Base-by-base conservation (phyloP, 2,329 filamentous ascomycete genomes). In the Penicillium sp. region DNA sequence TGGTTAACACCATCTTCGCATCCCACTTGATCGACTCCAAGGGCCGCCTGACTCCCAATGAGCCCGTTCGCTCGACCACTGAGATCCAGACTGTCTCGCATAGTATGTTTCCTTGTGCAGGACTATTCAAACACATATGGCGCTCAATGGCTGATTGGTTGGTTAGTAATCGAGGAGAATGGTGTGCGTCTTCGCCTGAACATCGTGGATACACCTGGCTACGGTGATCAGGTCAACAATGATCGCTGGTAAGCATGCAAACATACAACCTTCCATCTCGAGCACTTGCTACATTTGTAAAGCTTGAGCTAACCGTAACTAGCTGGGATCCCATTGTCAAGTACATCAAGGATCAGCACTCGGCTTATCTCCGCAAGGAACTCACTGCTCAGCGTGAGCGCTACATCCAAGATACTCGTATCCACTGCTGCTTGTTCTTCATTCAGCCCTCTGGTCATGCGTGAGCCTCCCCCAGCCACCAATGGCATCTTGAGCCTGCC, bases 331-430 rank as follows among this genome's bases (percentile, higher is more conserved):
- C 93, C 51, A 98, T 98, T 69, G 91, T 98, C 79, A 98, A 98
- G 79, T 98, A 98, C 75, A 98, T 98, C 80, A 98, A 98, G 80
- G 93, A 98, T 73, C 93, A 98, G 78, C 93, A 98, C 79, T 96
- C 89, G 37, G 91, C 93, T 62, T 98, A 97, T 76, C 83, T 98
- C 59, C 87, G 93, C 72, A 98, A 98, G 80, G 93, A 98, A 73
- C 88, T 98, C 64, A 97, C 93, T 40, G 93, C 93, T 57, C 93
- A 98, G 79, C 87, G 93, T 73, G 93, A 98, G 75, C 86, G 93
- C 63, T 98, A 98, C 72, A 96, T 98, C 57, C 91, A 95, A 76
- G 93, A 98, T 73, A 98, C 93, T 56, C 87, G 93, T 64, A 96
- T 98, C 64, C 93, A 98, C 79, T 96, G 89, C 83, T 98, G 93